Base-by-base conservation (phyloP, 75 land plant species). In the Cryptomeria japonica region DNA sequence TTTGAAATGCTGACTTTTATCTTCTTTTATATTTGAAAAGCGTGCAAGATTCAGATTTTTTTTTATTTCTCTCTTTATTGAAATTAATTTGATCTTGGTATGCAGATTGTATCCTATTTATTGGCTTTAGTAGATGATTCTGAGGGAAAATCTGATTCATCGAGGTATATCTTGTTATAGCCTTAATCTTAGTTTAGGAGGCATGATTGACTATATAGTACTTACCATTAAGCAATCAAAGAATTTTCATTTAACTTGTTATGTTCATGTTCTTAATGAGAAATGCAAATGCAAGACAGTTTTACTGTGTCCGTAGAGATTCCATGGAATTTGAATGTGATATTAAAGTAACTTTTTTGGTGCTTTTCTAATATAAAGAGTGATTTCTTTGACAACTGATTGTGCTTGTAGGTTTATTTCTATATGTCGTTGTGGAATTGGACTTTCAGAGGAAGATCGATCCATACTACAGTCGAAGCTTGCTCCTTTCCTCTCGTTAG, bases 361-460 rank as follows among this genome's bases (percentile, higher is more conserved):
- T 15, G 9, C 53, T 80, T 22, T 42, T 46, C 56, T 42, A 46
- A 36, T 42, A 12, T 49, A 28, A 34, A 3, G 7, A 79, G 28
- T 25, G 19, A 22, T 80, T 41, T 77, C 44, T 11, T 70, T 88
- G 72, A 84, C 9, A 46, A 25, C 11, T 41, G 37, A 84, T 37
- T 56, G 19, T 88, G 47, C 3, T 84, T 85, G 38, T 83, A 89
- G 90, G 76, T 89, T 89, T 68, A 41, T 86, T 18, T 89, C 90
- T 19, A 87, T 89, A 19, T 89, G 90, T 55, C 61, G 90, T 44
- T 89, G 90, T 87, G 90, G 90, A 55, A 47, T 86, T 28, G 90
- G 90, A 19, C 88, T 89, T 42, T 89, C 90, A 38, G 90, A 56
- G 15, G 88, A 80, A 39, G 90, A 89, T 37, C 53, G 46, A 1